Evolutionary conservation across 768 basidiomycete species (phyloP), one percentile per base, ranked within the genome.

Genomic region (Podaxis sp.): DNA sequence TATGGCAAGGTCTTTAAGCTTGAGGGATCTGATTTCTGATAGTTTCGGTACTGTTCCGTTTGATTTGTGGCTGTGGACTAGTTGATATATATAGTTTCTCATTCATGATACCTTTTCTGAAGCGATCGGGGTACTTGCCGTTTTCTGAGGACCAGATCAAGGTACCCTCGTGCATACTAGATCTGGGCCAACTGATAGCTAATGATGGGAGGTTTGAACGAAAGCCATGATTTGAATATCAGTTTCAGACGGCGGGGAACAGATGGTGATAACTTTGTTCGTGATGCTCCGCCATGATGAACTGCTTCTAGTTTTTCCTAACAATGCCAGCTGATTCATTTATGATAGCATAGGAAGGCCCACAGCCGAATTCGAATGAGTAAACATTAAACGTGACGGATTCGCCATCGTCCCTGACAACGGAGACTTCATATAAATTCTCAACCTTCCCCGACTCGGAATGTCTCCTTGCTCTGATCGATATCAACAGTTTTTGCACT

Each of bases 1-100:
- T 96, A 96, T 74, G 96, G 93, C 13, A 87, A 85, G 73, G 81
- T 78, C 57, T 97, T 98, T 80, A 90, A 90, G 71, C 89, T 96
- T 41, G 93, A 94, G 75, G 93, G 91, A 27, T 88, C 80, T 69
- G 90, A 93, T 71, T 93, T 90, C 76, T 93, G 65, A 72, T 62
- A 25, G 25, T 61, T 25, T 15, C 47, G 52, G 25, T 52, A 19
- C 36, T 41, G 22, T 57, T 13, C 47, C 7, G 43, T 51, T 22
- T 11, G 46, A 37, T 24, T 27, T 50, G 37, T 55, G 12, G 33
- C 51, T 50, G 24, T n/a, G 49, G 49, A 50, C 9, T 25, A 12
- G 19, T 50, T 22, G 43, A 8, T 62, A 46, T 51, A 59, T 12
- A 37, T 27, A 33, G 49, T 13, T 13, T 50, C 36, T 36, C 29